phyloP scores from a whole-genome alignment of 768 basidiomycete genomes.

The Sutorius australiensis region DNA sequence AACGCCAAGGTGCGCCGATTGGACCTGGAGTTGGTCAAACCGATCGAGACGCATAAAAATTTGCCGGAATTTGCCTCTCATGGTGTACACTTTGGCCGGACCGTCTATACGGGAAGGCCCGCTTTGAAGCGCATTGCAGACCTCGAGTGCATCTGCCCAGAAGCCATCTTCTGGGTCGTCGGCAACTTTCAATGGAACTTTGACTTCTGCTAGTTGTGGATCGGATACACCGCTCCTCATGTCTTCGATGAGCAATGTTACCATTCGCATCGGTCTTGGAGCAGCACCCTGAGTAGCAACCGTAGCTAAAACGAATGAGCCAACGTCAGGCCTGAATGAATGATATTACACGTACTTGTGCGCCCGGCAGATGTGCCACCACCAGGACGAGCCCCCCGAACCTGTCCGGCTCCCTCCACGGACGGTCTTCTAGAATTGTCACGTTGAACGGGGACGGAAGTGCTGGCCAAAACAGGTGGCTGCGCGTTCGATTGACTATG shows the following conservation, averaged over 20 bases:
- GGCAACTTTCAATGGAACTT: conserved; percentile 48
- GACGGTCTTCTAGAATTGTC: conserved; percentile 1
- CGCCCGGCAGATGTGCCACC: conserved; percentile 21
- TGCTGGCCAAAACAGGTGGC: conserved; percentile 2
- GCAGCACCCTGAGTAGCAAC: conserved; percentile 8
- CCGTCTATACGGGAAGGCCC: conserved; percentile 70
- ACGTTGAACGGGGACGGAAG: conserved; percentile 7
- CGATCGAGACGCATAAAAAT: conserved; percentile 59
- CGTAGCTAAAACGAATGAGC: conserved; percentile 14
- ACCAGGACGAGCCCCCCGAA: neutral
- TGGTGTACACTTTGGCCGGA: conserved; percentile 64
- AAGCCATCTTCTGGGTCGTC: conserved; percentile 52
- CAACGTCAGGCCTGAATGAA: neutral
- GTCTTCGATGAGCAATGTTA: conserved; percentile 69
- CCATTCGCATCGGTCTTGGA: conserved; percentile 40
- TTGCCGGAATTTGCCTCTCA: conserved; percentile 67
- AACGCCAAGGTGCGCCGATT: conserved; percentile 56
- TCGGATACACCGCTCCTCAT: conserved; percentile 50
- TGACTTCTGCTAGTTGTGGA: conserved; percentile 62
- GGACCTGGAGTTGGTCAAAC: conserved; percentile 46
- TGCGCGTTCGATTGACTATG: conserved; percentile 1
- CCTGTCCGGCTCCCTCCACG: neutral
- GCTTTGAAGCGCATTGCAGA: conserved; percentile 54
- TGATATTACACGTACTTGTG: conserved; percentile 34
- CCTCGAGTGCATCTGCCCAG: conserved; percentile 68